Evolutionary conservation across 257 asterid species (phyloP), one percentile per base, ranked within the genome.

Genomic region (Nicotiana benthamiana): DNA sequence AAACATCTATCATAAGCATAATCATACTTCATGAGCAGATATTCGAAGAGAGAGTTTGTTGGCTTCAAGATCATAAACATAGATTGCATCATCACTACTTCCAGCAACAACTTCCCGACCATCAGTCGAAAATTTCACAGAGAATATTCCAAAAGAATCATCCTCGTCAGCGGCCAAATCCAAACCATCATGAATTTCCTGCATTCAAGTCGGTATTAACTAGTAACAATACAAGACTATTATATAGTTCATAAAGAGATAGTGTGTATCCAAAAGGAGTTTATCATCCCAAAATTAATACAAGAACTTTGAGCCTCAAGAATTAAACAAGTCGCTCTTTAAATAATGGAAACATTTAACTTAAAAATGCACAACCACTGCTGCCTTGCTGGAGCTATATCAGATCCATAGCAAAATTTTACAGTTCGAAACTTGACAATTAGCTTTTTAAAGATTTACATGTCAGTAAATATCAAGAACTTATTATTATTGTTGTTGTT

Each of bases 31-130:
- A 67, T 94, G 98, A 0, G 97, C 98, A 3, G 89, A 79, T 80
- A 93, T 91, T 82, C 92, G 90, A 82, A 93, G 97, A 43, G 93
- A 87, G 57, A 86, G 85, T 84, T 86, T 89, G 13, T 86, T 93
- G 9, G 93, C 93, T 91, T 91, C 96, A 24, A 94, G 94, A 89
- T 94, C 98, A 81, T 92, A 93, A 52, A 94, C 96, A 82, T 93
- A 94, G 77, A 94, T 91, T 52, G 94, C 90, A 36, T 88, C 93
- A 84, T 92, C 91, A 66, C 92, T 89, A 87, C 95, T 91, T 83
- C 97, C 98, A 82, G 97, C 98, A 18, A 94, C 96, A 81, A 94
- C 10, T 88, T 93, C 98, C 64, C 94, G 93, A 30, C 98, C 98
- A 72, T 94, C 98, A 4, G 87, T 88, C 30, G 98, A 94, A 83